These are phyloP conservation scores for Ustilago tritici DNA, from an alignment of 1,284 basidiomycete genomes.

Conservation along the genomic window DNA sequence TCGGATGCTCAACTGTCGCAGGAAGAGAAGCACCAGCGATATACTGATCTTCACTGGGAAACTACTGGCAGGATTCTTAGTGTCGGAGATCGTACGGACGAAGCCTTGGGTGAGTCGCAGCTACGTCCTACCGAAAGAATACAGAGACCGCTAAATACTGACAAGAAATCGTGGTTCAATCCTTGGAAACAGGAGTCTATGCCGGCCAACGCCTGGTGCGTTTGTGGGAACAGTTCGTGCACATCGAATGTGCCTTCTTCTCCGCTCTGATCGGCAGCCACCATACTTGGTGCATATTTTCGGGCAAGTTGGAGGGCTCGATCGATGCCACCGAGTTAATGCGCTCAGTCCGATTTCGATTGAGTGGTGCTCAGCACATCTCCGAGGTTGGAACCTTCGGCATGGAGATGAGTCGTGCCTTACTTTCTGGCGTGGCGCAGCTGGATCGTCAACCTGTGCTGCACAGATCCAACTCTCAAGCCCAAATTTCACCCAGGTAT, in stretches of 20 bases:
- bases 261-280: slow-evolving; percentile 11
- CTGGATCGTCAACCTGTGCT: slow-evolving; percentile 23
- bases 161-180: neutral
- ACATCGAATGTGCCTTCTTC: slow-evolving; percentile 24
- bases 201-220: slow-evolving; percentile 22
- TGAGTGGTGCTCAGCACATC: neutral
- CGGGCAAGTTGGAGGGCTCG: slow-evolving; percentile 10
- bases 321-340: slow-evolving; percentile 11
- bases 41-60: neutral
- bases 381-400: slow-evolving; percentile 2
- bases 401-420: slow-evolving; percentile 6
- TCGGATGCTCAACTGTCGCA: neutral
- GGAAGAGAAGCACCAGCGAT: slow-evolving; percentile 16
- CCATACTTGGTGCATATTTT: slow-evolving; percentile 10
- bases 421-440: slow-evolving; percentile 19
- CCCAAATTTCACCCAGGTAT: slow-evolving; percentile 2
- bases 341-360: neutral
- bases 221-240: slow-evolving; percentile 23
- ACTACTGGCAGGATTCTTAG: slow-evolving; percentile 2
- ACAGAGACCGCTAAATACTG: neutral
- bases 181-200: neutral
- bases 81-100: slow-evolving; percentile 13
- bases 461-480: neutral
- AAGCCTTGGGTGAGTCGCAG: slow-evolving; percentile 11
- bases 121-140: neutral